phyloP scores from a whole-genome alignment of 805 yeast species.

The Nakazawaea molendinolei region DNA sequence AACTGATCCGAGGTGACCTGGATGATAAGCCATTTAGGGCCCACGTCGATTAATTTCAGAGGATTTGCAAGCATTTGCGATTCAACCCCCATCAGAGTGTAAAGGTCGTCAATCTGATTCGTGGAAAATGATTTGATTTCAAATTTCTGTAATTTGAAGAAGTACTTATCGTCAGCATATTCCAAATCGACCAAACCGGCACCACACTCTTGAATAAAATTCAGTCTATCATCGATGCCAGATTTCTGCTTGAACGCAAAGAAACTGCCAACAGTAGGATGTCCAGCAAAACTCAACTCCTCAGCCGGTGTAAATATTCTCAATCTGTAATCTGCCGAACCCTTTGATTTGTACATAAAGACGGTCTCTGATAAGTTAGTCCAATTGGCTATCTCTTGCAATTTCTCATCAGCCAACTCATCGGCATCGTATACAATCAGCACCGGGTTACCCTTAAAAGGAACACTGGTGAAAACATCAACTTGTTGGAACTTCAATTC shows the following conservation, averaged over 20 bases:
- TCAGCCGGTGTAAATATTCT: conserved; percentile 40
- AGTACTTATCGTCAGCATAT: conserved; percentile 17
- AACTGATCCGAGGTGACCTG: conserved; percentile 25
- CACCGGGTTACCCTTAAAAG: conserved; percentile 47
- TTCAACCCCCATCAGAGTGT: too few species aligned
- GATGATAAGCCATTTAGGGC: conserved; percentile 39
- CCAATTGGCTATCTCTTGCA: conserved; percentile 49
- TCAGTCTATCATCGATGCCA: conserved; percentile 22
- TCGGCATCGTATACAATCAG: conserved; percentile 43
- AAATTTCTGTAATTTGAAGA: conserved; percentile 22
- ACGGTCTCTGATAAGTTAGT: conserved; percentile 56
- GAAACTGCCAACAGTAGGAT: conserved; percentile 52
- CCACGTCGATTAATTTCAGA: conserved; percentile 31
- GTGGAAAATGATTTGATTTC: conserved; percentile 8
- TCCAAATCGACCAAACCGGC: conserved; percentile 35
- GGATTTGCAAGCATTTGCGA: conserved; percentile 9
- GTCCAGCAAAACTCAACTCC: conserved; percentile 60
- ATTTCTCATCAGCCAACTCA: conserved; percentile 29
- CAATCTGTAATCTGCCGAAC: conserved; percentile 36
- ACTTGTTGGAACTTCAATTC: conserved; percentile 23
- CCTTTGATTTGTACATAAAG: conserved; percentile 34
- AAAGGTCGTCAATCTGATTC: background rate
- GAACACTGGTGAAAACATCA: conserved; percentile 33
- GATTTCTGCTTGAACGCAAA: conserved; percentile 37
- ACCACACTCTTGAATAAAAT: conserved; percentile 36